A percentile compares a stretch with the other conserved stretches of the same genome.
These are phyloP conservation scores for Thielaviopsis euricoi DNA, from an alignment of 2,329 filamentous ascomycete genomes.

Conservation along the genomic window DNA sequence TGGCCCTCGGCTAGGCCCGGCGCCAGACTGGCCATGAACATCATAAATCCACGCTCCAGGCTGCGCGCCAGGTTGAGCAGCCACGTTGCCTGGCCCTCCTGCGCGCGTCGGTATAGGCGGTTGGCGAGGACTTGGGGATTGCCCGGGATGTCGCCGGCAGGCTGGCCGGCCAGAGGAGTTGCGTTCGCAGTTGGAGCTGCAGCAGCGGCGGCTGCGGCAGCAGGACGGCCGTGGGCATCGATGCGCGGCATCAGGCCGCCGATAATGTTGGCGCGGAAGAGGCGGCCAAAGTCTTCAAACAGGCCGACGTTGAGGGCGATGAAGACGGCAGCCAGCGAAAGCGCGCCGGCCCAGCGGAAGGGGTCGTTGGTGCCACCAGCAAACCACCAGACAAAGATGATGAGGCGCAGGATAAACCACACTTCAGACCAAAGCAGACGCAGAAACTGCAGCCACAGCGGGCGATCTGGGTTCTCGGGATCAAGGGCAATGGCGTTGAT, in stretches of 20 bases:
- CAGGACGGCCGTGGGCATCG: conserved; percentile 22
- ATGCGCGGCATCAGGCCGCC: conserved; percentile 37
- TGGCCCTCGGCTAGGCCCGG: conserved; percentile 50
- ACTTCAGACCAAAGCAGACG: conserved; percentile 40
- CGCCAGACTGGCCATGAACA: conserved; percentile 50
- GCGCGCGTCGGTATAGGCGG: conserved; percentile 32
- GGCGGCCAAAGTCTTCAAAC: conserved; percentile 37
- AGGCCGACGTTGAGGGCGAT: conserved; percentile 43
- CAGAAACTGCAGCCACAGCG: conserved; percentile 19
- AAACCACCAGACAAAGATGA: conserved; percentile 48
- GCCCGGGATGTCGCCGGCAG: neutral
- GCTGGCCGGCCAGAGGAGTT: conserved; percentile 15
- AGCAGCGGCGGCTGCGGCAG: conserved; percentile 12
- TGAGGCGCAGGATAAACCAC: conserved; percentile 42
- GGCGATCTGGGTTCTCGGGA: neutral
- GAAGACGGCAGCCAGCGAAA: conserved; percentile 34
- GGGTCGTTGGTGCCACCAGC: conserved; percentile 41
- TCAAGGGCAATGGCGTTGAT: neutral
- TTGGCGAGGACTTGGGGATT: conserved; percentile 34
- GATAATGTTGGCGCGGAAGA: conserved; percentile 36
- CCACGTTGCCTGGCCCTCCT: conserved; percentile 30
- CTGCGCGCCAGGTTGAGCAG: conserved; percentile 24
- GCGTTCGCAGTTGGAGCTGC: conserved; percentile 12
- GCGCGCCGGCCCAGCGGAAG: conserved; percentile 40
- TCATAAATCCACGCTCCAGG: conserved; percentile 40